Base-by-base conservation (phyloP, 148 eudicot genomes). In the Chenopodium suecicum region DNA sequence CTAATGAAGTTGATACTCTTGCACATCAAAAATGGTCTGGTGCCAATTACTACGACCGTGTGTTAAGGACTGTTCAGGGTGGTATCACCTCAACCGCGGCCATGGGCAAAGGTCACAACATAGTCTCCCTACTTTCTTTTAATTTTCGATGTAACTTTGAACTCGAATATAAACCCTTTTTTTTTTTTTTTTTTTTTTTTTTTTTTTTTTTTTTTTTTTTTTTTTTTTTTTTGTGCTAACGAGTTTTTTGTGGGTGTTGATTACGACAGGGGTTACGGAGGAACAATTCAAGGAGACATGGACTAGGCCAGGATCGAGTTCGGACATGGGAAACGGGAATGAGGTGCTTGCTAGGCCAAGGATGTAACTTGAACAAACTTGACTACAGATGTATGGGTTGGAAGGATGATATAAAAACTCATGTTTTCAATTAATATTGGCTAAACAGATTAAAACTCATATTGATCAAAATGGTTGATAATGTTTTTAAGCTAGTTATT, bases 1-100 rank as follows among this genome's bases (percentile, higher is more conserved):
- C 4, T 46, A 65, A 93, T 77, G 97, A 89, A 0, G 97, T 91
- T 16, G 97, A 93, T 62, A 93, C 97, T 7, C 46, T 93, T 70
- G 97, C 97, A 62, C 94, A 93, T 80, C 97, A 91, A 85, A 93
- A 93, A 83, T 93, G 97, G 97, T 93, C 97, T 34, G 97, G 94
- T 64, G 97, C 97, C 4, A 93, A 91, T 85, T 93, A 93, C 89
- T 91, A 93, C 73, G 97, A 93, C 19, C 87, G 92, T 71, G 92
- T 93, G 20, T 90, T 93, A 1, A 89, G 90, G 87, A 93, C 97
- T 74, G 97, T 93, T 77, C 97, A 93, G 81, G 97, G 97, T 6
- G 97, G 97, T 13, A 93, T 93, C 70, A 93, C 93, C 80, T 93
- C 97, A 1, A 93, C 97, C 77, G 97, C 94, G 75, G 94, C 97